Conservation (phyloP, 106 monocot genomes). For the Gastrodia elata region DNA sequence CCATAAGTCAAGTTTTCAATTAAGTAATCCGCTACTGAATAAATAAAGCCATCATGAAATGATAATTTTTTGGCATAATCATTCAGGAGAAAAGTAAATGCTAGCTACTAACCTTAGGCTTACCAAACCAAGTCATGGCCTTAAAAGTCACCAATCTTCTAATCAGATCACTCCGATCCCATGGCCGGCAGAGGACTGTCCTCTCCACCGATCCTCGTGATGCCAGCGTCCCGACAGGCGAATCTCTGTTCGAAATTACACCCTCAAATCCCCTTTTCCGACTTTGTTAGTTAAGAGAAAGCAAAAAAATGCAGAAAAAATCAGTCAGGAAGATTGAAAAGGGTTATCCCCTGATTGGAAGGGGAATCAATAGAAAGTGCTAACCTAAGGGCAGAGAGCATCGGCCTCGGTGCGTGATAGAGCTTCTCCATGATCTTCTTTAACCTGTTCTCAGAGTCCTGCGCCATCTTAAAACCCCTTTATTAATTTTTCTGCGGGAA, state of each 20-base stretch:
- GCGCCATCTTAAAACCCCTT: slow-evolving; percentile 37
- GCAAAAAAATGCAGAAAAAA: neutral
- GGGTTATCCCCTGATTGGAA: neutral
- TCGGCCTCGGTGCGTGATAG: slow-evolving; percentile 38
- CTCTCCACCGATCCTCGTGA: slow-evolving; percentile 5
- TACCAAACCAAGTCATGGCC: slow-evolving; percentile 98
- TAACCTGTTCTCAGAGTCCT: slow-evolving; percentile 51
- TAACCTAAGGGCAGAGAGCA: slow-evolving; percentile 17
- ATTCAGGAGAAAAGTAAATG: neutral
- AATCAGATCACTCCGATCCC: slow-evolving; percentile 88
- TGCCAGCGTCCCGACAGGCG: slow-evolving; percentile 6
- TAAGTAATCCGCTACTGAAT: too few relatives aligned
- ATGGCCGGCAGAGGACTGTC: slow-evolving; percentile 63
- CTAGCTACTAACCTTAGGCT: slow-evolving; percentile 63
- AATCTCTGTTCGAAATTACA: slow-evolving; percentile 17
- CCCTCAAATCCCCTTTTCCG: slow-evolving; percentile 1
- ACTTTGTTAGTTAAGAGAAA: neutral
- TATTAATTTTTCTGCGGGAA: too few relatives aligned
- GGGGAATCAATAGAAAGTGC: neutral
- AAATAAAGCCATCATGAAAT: neutral
- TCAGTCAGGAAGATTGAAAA: slow-evolving; percentile 2
- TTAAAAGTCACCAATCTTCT: slow-evolving; percentile 78
- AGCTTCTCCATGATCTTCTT: slow-evolving; percentile 80
- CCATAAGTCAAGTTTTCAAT: too few relatives aligned
- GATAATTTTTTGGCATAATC: neutral